phyloP scores from a whole-genome alignment of 345 rosid species.

The Rhodomyrtus tomentosa region DNA sequence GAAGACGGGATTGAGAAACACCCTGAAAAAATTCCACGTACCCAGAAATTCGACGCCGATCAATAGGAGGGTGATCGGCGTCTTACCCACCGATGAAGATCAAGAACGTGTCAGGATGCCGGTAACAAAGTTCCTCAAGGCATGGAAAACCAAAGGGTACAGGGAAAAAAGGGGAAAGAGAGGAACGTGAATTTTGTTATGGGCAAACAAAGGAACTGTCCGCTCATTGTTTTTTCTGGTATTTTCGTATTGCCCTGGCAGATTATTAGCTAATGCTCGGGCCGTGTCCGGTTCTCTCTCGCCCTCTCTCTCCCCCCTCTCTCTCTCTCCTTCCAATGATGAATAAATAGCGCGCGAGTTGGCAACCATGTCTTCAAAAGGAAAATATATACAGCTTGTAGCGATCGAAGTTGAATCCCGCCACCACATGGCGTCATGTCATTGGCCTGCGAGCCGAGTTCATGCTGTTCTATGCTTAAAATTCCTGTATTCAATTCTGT shows the following conservation, averaged over 20 bases:
- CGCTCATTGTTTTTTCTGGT: neutral
- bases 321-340: neutral
- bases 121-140: neutral
- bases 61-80: neutral
- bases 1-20: neutral
- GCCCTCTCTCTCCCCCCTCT: neutral
- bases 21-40: neutral
- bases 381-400: neutral
- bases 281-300: slow-evolving; percentile 1
- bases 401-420: neutral
- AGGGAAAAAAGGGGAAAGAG: neutral
- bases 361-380: neutral
- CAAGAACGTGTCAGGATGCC: neutral
- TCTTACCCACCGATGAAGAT: neutral
- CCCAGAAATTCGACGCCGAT: slow-evolving; percentile 3
- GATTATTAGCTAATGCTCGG: neutral
- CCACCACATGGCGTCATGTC: neutral
- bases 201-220: neutral
- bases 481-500: neutral
- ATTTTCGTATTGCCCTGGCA: neutral
- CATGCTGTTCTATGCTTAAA: neutral
- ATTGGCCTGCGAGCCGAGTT: neutral
- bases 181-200: neutral
- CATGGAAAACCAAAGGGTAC: neutral
- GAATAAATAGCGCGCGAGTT: neutral